These are phyloP conservation scores for Gnaphalium uliginosum DNA, from an alignment of 129 eudicot species.

Conservation along the genomic window DNA sequence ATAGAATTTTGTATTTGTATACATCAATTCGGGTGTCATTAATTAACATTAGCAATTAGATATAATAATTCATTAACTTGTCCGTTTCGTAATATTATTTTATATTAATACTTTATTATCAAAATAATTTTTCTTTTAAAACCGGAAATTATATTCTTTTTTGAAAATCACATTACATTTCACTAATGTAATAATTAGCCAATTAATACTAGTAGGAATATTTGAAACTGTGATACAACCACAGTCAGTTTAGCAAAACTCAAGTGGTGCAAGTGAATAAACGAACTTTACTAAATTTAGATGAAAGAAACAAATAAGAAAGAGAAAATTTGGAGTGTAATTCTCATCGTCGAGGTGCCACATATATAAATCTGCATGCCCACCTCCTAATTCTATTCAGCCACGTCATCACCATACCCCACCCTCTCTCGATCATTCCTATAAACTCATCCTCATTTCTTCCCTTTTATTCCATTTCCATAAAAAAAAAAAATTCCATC, in stretches of 20 bases:
- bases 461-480: not conserved
- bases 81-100: no score
- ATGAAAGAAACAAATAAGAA: not conserved
- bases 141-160: no score
- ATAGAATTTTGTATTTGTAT: no score
- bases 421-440: slow-evolving; percentile 27
- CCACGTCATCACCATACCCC: slow-evolving; percentile 58
- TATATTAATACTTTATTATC: no score
- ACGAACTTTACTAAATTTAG: not conserved
- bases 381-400: slow-evolving; percentile 45
- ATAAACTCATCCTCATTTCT: slow-evolving; percentile 20
- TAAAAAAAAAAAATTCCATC: not conserved
- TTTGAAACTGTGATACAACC: not conserved
- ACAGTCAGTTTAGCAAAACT: slow-evolving; percentile 11
- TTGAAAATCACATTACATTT: no score
- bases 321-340: slow-evolving; percentile 19
- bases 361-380: slow-evolving; percentile 66
- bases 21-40: no score
- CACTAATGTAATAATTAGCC: no score
- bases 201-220: no score
- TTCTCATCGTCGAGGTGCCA: slow-evolving; percentile 61
- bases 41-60: no score
- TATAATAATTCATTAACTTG: no score
- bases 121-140: no score
- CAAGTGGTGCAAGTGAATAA: not conserved